Base-by-base conservation (phyloP, 352 stramenopile species). In the Discostella stelligera region DNA sequence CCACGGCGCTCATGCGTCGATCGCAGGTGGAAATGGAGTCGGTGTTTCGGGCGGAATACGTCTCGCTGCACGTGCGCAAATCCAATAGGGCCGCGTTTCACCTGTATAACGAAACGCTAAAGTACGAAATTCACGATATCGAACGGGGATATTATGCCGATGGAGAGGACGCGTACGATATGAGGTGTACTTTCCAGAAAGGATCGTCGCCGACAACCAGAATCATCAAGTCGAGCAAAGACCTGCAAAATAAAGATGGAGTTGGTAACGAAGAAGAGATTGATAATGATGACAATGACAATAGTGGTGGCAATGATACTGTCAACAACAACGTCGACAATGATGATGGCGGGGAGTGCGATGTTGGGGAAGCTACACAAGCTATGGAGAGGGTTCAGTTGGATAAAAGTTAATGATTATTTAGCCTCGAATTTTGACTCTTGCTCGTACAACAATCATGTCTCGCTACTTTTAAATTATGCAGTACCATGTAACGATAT, bases 111-210 rank as follows among this genome's bases (percentile, higher is more conserved):
- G 91, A 98, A 62, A 99, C 97, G 25, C 91, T 99, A 20, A 92
- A 95, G 71, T 99, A 99, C 88, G 90, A 98, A 90, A 95, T 98
- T 60, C 96, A 98, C 84, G 96, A 98, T 80, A 96, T 99, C 50
- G 97, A 99, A 84, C 97, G 97, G 87, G 97, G 95, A 25, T 99
- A 99, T 88, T 99, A 99, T 89, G 97, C 97, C 0, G 98, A 99
- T 85, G 97, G 97, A 65, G 98, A 99, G 87, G 96, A 99, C 89
- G 98, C 96, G 13, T 99, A 98, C 84, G 95, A 98, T 79, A 98
- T 99, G 96, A 90, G 95, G 70, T 95, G 95, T 89, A 95, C 95
- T 13, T 98, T 98, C 86, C 94, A 84, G 53, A 90, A 96, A 44
- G 2, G 2, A 32, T 44, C 37, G 2, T 13, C 13, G 2, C 3